Conservation (phyloP, 2,329 filamentous ascomycete species). For the Berkeleyomyces basicola region DNA sequence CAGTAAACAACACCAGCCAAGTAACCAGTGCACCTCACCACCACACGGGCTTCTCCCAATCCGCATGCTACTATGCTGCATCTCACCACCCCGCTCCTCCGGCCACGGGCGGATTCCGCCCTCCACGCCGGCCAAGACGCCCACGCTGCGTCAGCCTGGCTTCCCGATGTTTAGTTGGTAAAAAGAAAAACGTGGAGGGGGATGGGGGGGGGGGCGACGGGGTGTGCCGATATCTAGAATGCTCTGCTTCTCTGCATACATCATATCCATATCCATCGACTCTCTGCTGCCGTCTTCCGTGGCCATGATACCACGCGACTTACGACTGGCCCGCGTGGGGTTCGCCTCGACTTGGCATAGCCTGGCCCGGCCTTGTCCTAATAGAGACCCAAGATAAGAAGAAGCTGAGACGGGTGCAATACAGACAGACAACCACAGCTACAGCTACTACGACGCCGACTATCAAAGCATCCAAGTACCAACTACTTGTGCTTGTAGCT, state of each 20-base stretch:
- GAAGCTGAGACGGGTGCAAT: not conserved
- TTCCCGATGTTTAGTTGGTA: not conserved
- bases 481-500: no score
- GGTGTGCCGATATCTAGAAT: not conserved
- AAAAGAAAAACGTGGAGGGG: not conserved
- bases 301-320: not conserved
- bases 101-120: conserved; percentile 6
- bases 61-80: not conserved
- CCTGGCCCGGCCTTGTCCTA: not conserved
- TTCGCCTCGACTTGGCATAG: not conserved
- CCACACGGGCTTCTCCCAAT: not conserved
- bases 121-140: not conserved
- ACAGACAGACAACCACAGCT: no score
- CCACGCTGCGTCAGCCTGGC: not conserved
- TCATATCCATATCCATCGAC: not conserved
- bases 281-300: not conserved
- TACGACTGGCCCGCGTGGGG: not conserved
- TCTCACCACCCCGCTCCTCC: not conserved
- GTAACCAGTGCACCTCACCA: no score
- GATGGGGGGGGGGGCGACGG: not conserved
- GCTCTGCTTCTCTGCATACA: not conserved
- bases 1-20: no score
- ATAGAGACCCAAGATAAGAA: not conserved
- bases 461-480: no score
- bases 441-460: no score